Percentiles rank a stretch among this genome's conserved stretches.
phyloP scores from a whole-genome alignment of 805 yeast species.

The Crinitomyces ghanaensis region DNA sequence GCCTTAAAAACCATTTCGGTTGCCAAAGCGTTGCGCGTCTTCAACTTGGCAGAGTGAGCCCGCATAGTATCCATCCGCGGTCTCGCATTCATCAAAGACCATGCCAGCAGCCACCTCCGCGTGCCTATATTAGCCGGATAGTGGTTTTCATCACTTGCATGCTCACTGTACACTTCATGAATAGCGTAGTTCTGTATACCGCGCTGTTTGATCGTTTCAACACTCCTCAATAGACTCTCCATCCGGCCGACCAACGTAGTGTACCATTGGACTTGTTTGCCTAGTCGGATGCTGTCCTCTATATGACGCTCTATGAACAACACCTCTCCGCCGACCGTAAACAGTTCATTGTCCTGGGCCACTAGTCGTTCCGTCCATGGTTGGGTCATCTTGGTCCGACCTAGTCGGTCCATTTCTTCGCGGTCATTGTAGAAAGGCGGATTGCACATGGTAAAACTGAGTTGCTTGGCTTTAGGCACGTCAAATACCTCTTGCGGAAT shows the following conservation, averaged over 20 bases:
- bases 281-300: conserved; percentile 19
- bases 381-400: conserved; percentile 18
- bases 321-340: conserved; percentile 37
- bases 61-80: background rate
- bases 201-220: conserved; percentile 5
- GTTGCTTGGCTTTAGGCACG: background rate
- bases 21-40: background rate
- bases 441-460: conserved; percentile 35
- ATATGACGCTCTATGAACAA: conserved; percentile 30
- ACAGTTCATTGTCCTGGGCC: conserved; percentile 30
- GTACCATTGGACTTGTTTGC: conserved; percentile 26
- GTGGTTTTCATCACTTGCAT: background rate
- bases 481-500: too few relatives aligned
- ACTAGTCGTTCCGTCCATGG: conserved; percentile 13
- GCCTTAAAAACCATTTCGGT: background rate
- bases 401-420: conserved; percentile 24
- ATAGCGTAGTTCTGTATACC: conserved; percentile 21
- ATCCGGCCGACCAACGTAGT: conserved; percentile 30
- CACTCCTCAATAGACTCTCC: conserved; percentile 7
- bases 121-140: background rate
- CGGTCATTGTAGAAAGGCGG: conserved; percentile 39
- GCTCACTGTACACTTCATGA: conserved; percentile 21
- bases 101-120: background rate
- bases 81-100: background rate
- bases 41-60: background rate